Base-by-base conservation (phyloP, 2,329 filamentous ascomycete species). In the Sporothrix curviconia region DNA sequence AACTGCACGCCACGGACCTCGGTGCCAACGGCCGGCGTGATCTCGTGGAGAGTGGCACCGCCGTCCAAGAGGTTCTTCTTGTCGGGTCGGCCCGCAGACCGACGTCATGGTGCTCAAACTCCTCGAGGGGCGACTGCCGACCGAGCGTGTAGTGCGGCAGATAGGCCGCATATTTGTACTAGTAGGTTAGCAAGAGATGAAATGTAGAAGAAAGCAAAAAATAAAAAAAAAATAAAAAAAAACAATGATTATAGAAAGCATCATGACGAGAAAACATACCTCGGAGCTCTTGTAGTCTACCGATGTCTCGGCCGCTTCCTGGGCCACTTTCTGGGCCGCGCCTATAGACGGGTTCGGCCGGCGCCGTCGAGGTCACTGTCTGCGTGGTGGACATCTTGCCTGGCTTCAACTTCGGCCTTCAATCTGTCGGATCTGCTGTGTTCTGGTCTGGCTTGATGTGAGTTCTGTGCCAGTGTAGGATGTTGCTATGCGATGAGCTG, bases 161-260 rank as follows among this genome's bases (percentile, higher is more conserved):
- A 24, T 60, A 62, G 19, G 52, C 52, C 0, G 49, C 34, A 12
- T 57, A 62, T 57, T 60, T 60, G 53, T 62, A 60, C 52, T 58
- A 7, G 1, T 17, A 2, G 6, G 30, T 42, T 15, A 42, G 49
- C 0, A 1, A 6, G 9, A n/a, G n/a, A n/a, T n/a, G n/a, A n/a
- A n/a, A n/a, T n/a, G n/a, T n/a, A n/a, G n/a, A n/a, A n/a, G n/a
- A n/a, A n/a, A n/a, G n/a, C n/a, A n/a, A n/a, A n/a, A n/a, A n/a
- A n/a, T n/a, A n/a, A n/a, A n/a, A n/a, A n/a, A n/a, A n/a, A n/a
- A n/a, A n/a, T n/a, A n/a, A n/a, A n/a, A n/a, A n/a, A n/a, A n/a
- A n/a, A n/a, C 7, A 6, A 15, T 14, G 36, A 3, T 4, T 22
- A 7, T 34, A 7, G 4, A 36, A 3, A 14, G 15, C 1, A 17